phyloP scores from a whole-genome alignment of 169 alveolate species.

The Eimeria sp. region DNA sequence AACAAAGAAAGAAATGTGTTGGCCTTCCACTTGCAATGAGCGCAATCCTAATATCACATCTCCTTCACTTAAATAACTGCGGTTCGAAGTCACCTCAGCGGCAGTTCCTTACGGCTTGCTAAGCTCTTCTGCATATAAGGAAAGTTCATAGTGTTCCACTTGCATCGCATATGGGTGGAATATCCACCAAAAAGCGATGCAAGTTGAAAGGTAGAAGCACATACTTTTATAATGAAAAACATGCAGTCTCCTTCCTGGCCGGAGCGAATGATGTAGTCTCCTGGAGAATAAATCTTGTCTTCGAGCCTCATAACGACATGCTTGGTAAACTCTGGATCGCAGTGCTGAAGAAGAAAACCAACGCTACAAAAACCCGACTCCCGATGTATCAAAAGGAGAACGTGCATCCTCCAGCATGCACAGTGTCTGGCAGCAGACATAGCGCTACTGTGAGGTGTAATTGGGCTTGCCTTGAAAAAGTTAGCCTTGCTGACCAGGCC shows the following conservation, averaged over 20 bases:
- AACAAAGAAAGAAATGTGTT: not conserved
- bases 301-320: slow-evolving; percentile 47
- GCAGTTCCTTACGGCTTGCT: not conserved
- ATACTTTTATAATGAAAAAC: slow-evolving; percentile 55
- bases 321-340: slow-evolving; percentile 70
- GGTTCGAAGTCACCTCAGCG: not conserved
- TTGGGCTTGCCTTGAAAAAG: slow-evolving; percentile 35
- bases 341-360: slow-evolving; percentile 28
- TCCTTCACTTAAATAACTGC: not conserved
- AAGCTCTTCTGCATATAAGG: not conserved
- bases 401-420: not conserved
- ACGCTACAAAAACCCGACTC: not conserved
- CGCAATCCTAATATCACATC: not conserved
- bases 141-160: not conserved
- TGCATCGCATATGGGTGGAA: not conserved
- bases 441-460: not conserved
- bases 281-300: slow-evolving; percentile 61
- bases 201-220: not conserved
- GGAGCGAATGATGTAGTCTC: slow-evolving; percentile 66
- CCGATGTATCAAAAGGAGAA: not conserved
- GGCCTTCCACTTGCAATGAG: not conserved
- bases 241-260: slow-evolving; percentile 72
- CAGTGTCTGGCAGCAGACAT: not conserved
- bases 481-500: slow-evolving; percentile 56
- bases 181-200: not conserved